These are phyloP conservation scores for Hanseniaspora uvarum DNA, from an alignment of 1,139 yeast species.

Conservation along the genomic window DNA sequence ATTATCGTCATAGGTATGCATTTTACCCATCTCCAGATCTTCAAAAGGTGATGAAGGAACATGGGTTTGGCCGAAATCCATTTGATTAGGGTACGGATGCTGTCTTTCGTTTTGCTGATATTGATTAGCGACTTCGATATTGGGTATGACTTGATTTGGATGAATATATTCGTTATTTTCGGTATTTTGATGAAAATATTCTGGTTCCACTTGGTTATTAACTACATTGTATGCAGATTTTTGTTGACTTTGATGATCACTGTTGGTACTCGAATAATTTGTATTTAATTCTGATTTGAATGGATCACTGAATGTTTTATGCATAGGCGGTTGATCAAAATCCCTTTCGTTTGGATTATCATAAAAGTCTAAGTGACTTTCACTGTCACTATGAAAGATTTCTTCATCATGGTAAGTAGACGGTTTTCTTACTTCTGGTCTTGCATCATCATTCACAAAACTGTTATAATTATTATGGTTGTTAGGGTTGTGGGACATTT, in stretches of 20 bases:
- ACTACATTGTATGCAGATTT: neutral
- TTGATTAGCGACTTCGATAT: neutral
- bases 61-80: constrained; percentile 5
- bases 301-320: neutral
- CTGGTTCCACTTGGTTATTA: too few species aligned
- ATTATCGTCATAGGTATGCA: constrained; percentile 2
- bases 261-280: neutral
- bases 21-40: constrained; percentile 24
- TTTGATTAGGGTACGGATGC: neutral
- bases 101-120: neutral
- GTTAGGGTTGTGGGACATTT: constrained; percentile 8
- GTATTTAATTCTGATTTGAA: neutral
- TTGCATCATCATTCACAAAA: neutral
- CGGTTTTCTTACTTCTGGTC: neutral
- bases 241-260: neutral
- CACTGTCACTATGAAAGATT: neutral
- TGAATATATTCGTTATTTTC: neutral
- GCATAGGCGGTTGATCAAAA: neutral
- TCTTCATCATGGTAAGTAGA: constrained; percentile 12
- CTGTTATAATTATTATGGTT: neutral
- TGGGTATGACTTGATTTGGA: neutral
- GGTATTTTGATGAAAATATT: neutral
- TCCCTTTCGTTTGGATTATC: constrained; percentile 8
- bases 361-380: constrained; percentile 5
- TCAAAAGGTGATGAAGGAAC: constrained; percentile 17